These are phyloP conservation scores for Termitomyces sp. DNA, from an alignment of 768 basidiomycete species.

Conservation along the genomic window DNA sequence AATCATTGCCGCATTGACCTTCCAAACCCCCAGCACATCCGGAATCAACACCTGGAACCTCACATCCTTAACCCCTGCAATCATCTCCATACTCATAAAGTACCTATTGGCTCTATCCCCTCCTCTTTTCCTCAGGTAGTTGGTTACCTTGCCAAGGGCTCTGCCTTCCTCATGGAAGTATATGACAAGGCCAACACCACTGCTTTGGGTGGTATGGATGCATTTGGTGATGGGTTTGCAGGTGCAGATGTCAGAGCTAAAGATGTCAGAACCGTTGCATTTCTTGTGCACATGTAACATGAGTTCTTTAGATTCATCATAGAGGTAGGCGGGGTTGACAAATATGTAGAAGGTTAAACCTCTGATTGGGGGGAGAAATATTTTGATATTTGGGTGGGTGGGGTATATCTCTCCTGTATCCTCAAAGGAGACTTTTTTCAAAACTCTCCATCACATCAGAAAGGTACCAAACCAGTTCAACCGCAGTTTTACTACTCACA, in stretches of 20 bases:
- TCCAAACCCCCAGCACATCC: slow-evolving; percentile 87
- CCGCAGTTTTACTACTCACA: slow-evolving; percentile 89
- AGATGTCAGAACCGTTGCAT: slow-evolving; percentile 96
- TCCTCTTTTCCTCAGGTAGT: slow-evolving; percentile 93
- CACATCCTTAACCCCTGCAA: slow-evolving; percentile 95
- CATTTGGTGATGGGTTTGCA: slow-evolving; percentile 96
- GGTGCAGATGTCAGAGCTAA: slow-evolving; percentile 89
- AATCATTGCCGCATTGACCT: slow-evolving; percentile 86
- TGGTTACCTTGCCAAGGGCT: slow-evolving; percentile 91
- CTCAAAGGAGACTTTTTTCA: slow-evolving; percentile 84
- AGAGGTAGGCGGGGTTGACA: slow-evolving; percentile 77
- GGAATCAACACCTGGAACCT: slow-evolving; percentile 95
- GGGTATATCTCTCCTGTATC: slow-evolving; percentile 97
- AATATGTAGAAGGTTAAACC: slow-evolving; percentile 91
- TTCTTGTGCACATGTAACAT: slow-evolving; percentile 93
- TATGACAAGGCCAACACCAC: slow-evolving; percentile 91
- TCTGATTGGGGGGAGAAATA: slow-evolving; percentile 95
- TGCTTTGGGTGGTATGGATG: slow-evolving; percentile 62
- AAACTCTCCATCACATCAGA: slow-evolving; percentile 94
- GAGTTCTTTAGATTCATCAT: slow-evolving; percentile 73
- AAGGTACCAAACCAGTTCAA: slow-evolving; percentile 95
- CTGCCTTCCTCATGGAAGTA: slow-evolving; percentile 96
- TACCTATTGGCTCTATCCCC: slow-evolving; percentile 93
- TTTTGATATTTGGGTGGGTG: slow-evolving; percentile 91
- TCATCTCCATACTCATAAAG: slow-evolving; percentile 89